phyloP scores from a whole-genome alignment of 2,329 filamentous ascomycete genomes.

The Fusarium sp. region DNA sequence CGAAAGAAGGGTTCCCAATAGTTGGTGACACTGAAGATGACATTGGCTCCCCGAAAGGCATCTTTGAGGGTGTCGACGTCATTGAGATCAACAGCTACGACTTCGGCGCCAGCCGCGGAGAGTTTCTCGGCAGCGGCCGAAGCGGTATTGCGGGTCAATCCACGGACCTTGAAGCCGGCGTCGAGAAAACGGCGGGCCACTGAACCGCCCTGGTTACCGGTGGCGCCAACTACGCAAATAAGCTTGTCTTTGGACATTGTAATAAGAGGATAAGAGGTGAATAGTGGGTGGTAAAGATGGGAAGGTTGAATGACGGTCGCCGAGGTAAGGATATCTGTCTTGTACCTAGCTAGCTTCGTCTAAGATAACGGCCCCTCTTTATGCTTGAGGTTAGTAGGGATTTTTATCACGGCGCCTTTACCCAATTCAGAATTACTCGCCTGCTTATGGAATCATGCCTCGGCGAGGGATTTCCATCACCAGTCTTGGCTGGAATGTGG shows the following conservation, averaged over 20 bases:
- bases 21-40: slow-evolving; percentile 70
- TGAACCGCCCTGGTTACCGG: slow-evolving; percentile 67
- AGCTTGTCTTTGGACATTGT: slow-evolving; percentile 52
- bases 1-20: slow-evolving; percentile 69
- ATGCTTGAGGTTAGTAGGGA: background rate
- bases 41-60: slow-evolving; percentile 62
- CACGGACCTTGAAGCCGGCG: slow-evolving; percentile 62
- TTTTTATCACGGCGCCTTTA: background rate
- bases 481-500: background rate
- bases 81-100: slow-evolving; percentile 62
- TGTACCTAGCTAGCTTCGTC: background rate
- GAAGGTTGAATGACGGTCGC: background rate
- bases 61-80: slow-evolving; percentile 57
- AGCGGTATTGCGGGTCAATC: slow-evolving; percentile 62
- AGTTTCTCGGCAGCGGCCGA: slow-evolving; percentile 60
- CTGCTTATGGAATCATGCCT: background rate
- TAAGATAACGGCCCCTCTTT: background rate
- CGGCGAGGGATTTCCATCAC: background rate
- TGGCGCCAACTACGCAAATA: slow-evolving; percentile 64
- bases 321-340: background rate
- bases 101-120: slow-evolving; percentile 59
- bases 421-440: background rate
- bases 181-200: slow-evolving; percentile 64
- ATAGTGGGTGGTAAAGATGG: too few relatives aligned
- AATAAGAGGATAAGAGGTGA: too few relatives aligned